A percentile compares a stretch with the other conserved stretches of the same genome.
Conservation (phyloP, 2,329 filamentous ascomycete genomes). For the Hyphodiscus sp. region DNA sequence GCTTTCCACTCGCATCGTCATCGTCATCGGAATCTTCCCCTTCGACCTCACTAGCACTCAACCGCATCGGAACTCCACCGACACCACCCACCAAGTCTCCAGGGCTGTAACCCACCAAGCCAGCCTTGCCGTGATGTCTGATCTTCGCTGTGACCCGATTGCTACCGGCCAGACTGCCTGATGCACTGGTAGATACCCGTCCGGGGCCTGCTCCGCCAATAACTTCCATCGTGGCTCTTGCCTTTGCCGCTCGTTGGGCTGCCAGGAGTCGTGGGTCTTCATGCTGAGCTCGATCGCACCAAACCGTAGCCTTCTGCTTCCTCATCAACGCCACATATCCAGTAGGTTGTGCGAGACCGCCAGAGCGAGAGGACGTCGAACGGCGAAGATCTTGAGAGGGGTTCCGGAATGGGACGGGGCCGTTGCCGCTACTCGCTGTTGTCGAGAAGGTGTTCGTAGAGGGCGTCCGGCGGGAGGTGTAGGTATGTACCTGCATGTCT, state of each 20-base stretch:
- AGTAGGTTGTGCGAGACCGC: constrained; percentile 43
- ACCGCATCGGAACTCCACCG: constrained; percentile 77
- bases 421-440: constrained; percentile 47
- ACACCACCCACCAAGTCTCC: constrained; percentile 61
- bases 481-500: constrained; percentile 26
- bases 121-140: constrained; percentile 76
- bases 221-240: constrained; percentile 78
- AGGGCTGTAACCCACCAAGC: constrained; percentile 69
- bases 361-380: constrained; percentile 75
- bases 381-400: constrained; percentile 60
- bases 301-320: constrained; percentile 95
- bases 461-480: constrained; percentile 48
- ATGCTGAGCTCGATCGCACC: constrained; percentile 90
- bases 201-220: constrained; percentile 47
- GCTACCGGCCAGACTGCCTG: constrained; percentile 30
- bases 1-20: constrained; percentile 47
- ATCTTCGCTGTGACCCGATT: constrained; percentile 75
- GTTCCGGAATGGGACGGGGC: constrained; percentile 44
- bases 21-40: constrained; percentile 79
- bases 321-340: constrained; percentile 94
- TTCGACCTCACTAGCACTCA: constrained; percentile 94
- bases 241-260: constrained; percentile 80
- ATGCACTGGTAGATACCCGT: constrained; percentile 33
- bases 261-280: constrained; percentile 81
- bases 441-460: constrained; percentile 68